Evolutionary conservation across 495 filamentous ascomycete species (phyloP).

Genomic region (Chaetomium fimeti): DNA sequence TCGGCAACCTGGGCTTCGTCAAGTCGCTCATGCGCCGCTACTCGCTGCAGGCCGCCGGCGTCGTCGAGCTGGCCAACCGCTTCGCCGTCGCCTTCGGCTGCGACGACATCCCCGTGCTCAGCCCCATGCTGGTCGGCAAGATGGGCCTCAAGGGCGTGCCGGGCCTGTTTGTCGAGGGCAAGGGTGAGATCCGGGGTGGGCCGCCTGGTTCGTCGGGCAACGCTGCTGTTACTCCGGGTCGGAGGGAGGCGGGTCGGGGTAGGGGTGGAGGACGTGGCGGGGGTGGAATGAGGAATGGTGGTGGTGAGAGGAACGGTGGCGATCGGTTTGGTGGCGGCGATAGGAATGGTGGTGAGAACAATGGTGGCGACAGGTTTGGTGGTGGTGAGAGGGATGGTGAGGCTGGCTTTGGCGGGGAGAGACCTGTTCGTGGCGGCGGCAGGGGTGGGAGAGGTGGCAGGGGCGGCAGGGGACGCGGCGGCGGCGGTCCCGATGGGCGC

Average conservation of each 20-base stretch:
- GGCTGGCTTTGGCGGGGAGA: neutral
- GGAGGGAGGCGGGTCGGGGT: neutral
- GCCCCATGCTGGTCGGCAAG: conserved; percentile 27
- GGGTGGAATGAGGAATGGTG: neutral
- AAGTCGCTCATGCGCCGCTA: conserved; percentile 26
- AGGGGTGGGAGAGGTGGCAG: conserved; percentile 3
- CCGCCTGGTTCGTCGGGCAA: neutral
- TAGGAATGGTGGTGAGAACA: neutral
- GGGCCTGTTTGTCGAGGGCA: conserved; percentile 24
- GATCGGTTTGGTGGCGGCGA: neutral
- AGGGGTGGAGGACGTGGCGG: neutral
- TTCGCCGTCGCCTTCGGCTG: conserved; percentile 30
- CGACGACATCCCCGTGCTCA: conserved; percentile 25
- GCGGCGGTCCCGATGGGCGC: neutral
- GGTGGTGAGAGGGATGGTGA: neutral
- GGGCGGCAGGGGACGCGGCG: neutral
- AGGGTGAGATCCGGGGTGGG: neutral
- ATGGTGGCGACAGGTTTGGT: neutral
- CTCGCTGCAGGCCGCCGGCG: conserved; percentile 14
- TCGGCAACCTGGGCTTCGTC: conserved; percentile 33
- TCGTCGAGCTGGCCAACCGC: conserved; percentile 32
- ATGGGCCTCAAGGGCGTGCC: conserved; percentile 39
- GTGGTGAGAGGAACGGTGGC: neutral
- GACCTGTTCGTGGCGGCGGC: neutral
- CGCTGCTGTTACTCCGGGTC: too few species aligned